phyloP scores from a whole-genome alignment of 352 stramenopile genomes.

The Pythium myriotylum region DNA sequence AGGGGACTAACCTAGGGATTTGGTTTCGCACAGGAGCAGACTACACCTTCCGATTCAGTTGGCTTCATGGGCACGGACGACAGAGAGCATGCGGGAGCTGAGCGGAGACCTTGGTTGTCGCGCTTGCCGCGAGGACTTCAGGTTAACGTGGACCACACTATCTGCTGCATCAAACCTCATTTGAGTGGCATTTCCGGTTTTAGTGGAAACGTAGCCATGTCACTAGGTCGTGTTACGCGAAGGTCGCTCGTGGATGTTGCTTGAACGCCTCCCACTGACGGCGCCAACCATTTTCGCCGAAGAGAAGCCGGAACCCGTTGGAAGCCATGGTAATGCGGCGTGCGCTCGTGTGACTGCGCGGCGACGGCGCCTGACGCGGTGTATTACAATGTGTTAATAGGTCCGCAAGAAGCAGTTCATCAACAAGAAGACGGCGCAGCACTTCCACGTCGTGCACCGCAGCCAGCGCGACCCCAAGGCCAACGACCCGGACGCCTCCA shows the following conservation, averaged over 20 bases:
- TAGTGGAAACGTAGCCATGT: too few relatives aligned
- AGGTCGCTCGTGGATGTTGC: neutral
- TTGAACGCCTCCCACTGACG: neutral
- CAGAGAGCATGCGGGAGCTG: too few relatives aligned
- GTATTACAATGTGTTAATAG: slow-evolving; percentile 10
- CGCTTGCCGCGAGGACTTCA: too few relatives aligned
- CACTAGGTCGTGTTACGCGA: too few relatives aligned
- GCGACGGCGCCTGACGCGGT: neutral
- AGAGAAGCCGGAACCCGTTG: neutral
- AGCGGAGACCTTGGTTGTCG: too few relatives aligned
- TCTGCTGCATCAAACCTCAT: too few relatives aligned
- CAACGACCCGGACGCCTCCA: slow-evolving; percentile 82
- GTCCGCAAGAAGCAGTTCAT: slow-evolving; percentile 82
- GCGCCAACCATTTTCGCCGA: neutral
- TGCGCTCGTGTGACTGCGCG: neutral
- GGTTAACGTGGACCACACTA: too few relatives aligned
- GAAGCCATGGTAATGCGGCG: neutral
- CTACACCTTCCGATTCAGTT: slow-evolving; percentile 1
- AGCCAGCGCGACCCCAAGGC: slow-evolving; percentile 79
- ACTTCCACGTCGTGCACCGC: slow-evolving; percentile 88
- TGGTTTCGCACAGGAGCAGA: neutral
- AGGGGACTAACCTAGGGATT: too few relatives aligned
- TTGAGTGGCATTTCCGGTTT: too few relatives aligned
- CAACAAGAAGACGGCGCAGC: slow-evolving; percentile 85
- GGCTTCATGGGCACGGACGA: neutral